phyloP scores from a whole-genome alignment of 305 asterid species.

The Solanum hybrid region DNA sequence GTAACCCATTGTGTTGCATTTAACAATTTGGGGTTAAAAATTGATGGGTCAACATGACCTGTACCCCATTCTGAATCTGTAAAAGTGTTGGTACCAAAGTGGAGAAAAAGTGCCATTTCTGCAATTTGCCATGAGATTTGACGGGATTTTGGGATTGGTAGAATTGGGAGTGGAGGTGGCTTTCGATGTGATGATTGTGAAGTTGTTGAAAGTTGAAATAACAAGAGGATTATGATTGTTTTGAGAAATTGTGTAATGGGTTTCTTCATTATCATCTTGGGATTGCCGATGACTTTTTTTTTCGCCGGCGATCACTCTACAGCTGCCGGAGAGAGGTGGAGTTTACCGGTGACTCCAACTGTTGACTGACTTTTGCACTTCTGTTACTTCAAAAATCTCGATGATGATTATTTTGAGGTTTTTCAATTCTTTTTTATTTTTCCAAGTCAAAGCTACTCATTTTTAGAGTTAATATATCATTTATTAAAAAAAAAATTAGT shows the following conservation, averaged over 20 bases:
- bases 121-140: slow-evolving; percentile 87
- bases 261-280: background rate
- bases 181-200: slow-evolving; percentile 18
- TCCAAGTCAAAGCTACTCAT: background rate
- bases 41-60: slow-evolving; percentile 61
- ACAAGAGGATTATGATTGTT: slow-evolving; percentile 6
- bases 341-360: background rate
- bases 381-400: background rate
- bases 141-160: slow-evolving; percentile 64
- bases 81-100: slow-evolving; percentile 85
- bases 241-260: slow-evolving; percentile 8
- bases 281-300: background rate
- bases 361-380: background rate
- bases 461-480: no score
- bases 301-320: background rate
- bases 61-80: slow-evolving; percentile 87
- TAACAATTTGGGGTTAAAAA: slow-evolving; percentile 55
- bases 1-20: slow-evolving; percentile 84
- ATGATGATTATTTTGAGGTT: background rate
- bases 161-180: slow-evolving; percentile 77
- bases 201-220: slow-evolving; percentile 10
- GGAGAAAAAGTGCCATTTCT: slow-evolving; percentile 84
- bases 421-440: background rate
- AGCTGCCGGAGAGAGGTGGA: background rate
- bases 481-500: no score